Percentiles rank a stretch among this genome's conserved stretches.
These are phyloP conservation scores for Rhododendron ovatum DNA, from an alignment of 148 eudicot genomes.

Conservation along the genomic window DNA sequence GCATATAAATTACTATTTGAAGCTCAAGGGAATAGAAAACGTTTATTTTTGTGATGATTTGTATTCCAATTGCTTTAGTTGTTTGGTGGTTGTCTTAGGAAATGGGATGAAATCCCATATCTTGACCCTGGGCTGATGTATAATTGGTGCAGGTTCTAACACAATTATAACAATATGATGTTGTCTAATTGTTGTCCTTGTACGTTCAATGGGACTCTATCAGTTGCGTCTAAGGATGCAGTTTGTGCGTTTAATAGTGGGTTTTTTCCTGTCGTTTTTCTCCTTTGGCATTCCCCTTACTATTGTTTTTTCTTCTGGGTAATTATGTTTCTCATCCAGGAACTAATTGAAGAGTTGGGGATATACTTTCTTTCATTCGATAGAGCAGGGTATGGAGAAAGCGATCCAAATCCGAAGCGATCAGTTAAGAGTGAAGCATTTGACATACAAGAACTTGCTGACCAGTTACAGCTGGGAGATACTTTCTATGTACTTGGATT, in stretches of 20 bases:
- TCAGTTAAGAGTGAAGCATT: constrained; percentile 36
- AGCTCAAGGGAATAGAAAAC: not conserved
- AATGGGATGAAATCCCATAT: not conserved
- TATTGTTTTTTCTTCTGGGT: not conserved
- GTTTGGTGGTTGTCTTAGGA: not conserved
- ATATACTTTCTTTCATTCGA: constrained; percentile 30
- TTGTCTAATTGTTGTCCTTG: not conserved
- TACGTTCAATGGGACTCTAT: not conserved
- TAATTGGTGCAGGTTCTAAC: not conserved
- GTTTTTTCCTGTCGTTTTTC: not conserved
- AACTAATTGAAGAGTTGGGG: constrained; percentile 29
- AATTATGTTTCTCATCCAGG: constrained; percentile 15
- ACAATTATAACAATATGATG: not conserved
- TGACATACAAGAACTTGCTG: constrained; percentile 39
- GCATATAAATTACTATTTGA: not conserved
- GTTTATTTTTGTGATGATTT: not conserved
- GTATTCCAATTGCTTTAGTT: not conserved
- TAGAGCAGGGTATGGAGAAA: constrained; percentile 48
- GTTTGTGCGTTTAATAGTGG: not conserved
- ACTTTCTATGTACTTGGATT: constrained; percentile 31
- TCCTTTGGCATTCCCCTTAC: not conserved
- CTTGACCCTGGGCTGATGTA: not conserved
- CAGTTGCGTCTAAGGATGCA: not conserved
- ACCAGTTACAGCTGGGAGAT: constrained; percentile 30
- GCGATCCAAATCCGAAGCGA: constrained; percentile 39